Evolutionary conservation across 2,329 filamentous ascomycete species (phyloP), one percentile per base, ranked within the genome.

Genomic region (Purpureocillium lavendulum): DNA sequence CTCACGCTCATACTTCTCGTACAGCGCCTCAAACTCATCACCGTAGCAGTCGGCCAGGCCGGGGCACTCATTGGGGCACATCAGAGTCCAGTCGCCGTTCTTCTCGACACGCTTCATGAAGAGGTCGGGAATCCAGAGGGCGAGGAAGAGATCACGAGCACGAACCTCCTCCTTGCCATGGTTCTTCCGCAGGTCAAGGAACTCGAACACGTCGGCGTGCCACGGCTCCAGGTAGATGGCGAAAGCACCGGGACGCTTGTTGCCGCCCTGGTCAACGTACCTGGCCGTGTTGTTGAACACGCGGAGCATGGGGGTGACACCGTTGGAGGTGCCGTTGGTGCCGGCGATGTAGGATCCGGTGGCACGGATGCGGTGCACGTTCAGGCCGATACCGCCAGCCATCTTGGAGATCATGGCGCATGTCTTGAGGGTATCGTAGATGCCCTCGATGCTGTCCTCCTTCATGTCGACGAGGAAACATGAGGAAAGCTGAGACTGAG

Each of bases 321-420:
- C 92, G 59, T 98, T 98, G 40, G 92, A 98, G 42, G 90, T 95
- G 52, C 92, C 92, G 58, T 98, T 98, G 54, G 92, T 98, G 56
- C 92, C 92, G 45, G 85, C 87, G 65, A 98, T 98, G 69, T 98
- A 98, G 21, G 92, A 95, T 46, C 92, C 90, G 40, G 92, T 98
- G 46, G 92, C 87, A 64, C 92, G 88, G 56, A 98, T 98, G 56
- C 89, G 84, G 71, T 98, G 92, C 38, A 90, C 82, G 58, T 98
- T 97, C 49, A 98, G 75, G 55, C 92, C 92, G 61, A 98, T 97
- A 62, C 92, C 92, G 63, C 92, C 92, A 52, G 92, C 92, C 69
- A 92, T 97, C 79, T 98, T 98, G 59, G 92, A 98, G 66, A 98
- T 98, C 87, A 98, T 90, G 51, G 92, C 92, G 67, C 92, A 98